These are phyloP conservation scores for Forsythia viridissima DNA, from an alignment of 257 asterid genomes.

Conservation along the genomic window DNA sequence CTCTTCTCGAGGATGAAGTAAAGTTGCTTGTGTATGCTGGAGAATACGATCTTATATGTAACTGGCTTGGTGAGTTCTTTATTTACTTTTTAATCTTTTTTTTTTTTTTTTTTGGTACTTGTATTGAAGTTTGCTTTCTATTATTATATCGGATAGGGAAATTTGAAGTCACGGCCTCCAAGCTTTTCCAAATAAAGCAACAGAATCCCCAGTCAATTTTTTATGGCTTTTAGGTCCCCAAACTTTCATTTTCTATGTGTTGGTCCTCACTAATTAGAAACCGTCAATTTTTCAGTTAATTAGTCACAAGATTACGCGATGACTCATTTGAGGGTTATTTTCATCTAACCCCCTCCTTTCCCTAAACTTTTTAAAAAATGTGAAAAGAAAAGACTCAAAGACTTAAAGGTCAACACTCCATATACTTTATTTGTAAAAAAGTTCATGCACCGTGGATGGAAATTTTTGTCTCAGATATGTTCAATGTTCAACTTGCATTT, in stretches of 20 bases:
- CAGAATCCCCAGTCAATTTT: not conserved
- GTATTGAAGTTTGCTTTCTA: not conserved
- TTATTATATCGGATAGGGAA: not conserved
- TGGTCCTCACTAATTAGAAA: not conserved
- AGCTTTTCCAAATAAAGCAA: not conserved
- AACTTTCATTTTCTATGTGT: not conserved
- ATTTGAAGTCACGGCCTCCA: not conserved
- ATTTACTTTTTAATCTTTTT: not conserved
- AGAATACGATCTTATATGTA: constrained; percentile 80
- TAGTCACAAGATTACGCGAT: not conserved
- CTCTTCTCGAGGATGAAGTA: constrained; percentile 70
- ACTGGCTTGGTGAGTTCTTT: constrained; percentile 66
- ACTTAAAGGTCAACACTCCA: no score
- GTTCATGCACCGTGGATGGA: not conserved
- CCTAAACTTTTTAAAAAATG: not conserved
- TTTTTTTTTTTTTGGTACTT: not conserved
- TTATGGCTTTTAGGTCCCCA: not conserved
- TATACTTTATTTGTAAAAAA: not conserved
- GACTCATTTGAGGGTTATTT: not conserved
- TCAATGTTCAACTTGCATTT: not conserved
- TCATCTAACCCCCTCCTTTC: not conserved
- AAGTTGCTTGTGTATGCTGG: constrained; percentile 75
- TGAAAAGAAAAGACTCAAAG: not conserved
- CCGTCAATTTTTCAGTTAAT: not conserved
- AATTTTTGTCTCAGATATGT: not conserved